These are phyloP conservation scores for Paraphaeosphaeria minitans DNA, from an alignment of 2,329 filamentous ascomycete species.

Conservation along the genomic window DNA sequence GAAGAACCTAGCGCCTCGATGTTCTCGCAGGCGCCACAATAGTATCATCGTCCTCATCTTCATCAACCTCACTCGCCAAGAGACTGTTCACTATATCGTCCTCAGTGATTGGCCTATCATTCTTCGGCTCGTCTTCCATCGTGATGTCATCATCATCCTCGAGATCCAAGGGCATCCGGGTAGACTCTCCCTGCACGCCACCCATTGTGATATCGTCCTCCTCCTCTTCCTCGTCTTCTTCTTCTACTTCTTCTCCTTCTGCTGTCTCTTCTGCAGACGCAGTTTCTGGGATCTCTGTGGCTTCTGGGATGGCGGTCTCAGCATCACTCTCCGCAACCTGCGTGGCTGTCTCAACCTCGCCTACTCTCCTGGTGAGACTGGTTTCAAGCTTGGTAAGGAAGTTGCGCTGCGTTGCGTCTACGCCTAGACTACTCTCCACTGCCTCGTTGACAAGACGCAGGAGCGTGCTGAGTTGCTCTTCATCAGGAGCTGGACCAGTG, in stretches of 20 bases:
- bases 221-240: conserved; percentile 29
- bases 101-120: conserved; percentile 27
- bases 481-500: conserved; percentile 43
- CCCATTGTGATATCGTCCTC: conserved; percentile 43
- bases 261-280: conserved; percentile 17
- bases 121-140: conserved; percentile 25
- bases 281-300: conserved; percentile 25
- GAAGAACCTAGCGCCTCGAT: background rate
- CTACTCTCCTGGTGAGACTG: conserved; percentile 59
- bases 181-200: conserved; percentile 42
- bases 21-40: background rate
- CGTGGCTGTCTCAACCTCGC: conserved; percentile 32
- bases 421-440: conserved; percentile 55
- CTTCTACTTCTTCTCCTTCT: conserved; percentile 20
- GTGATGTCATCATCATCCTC: conserved; percentile 29
- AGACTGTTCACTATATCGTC: conserved; percentile 43
- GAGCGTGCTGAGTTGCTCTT: conserved; percentile 38
- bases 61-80: conserved; percentile 34
- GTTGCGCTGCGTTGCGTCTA: conserved; percentile 59
- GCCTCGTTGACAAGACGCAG: conserved; percentile 55
- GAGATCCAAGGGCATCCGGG: conserved; percentile 38
- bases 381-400: conserved; percentile 60
- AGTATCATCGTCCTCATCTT: conserved; percentile 5
- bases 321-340: conserved; percentile 19
- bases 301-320: conserved; percentile 14